Conservation (phyloP, 495 filamentous ascomycete genomes). For the Chaetomium tenue region DNA sequence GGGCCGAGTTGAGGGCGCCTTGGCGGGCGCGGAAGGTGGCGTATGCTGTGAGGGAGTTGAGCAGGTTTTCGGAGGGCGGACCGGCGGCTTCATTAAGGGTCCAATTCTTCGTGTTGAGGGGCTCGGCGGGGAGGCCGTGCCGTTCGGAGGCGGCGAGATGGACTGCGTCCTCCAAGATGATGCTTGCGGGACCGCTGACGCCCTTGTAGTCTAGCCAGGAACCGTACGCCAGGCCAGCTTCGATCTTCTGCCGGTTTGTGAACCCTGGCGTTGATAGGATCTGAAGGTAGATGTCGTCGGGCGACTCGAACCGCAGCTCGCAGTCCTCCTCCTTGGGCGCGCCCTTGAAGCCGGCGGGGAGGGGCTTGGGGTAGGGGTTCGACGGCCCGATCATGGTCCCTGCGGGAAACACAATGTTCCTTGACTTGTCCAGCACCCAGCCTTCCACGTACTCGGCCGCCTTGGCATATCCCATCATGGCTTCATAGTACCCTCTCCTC, state of each 20-base stretch:
- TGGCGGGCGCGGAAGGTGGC: constrained; percentile 71
- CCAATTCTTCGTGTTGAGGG: constrained; percentile 61
- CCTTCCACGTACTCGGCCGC: constrained; percentile 78
- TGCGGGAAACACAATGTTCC: constrained; percentile 62
- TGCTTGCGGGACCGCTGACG: constrained; percentile 37
- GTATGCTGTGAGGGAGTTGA: constrained; percentile 70
- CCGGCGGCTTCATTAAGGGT: constrained; percentile 55
- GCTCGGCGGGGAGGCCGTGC: constrained; percentile 34
- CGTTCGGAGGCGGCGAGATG: constrained; percentile 35
- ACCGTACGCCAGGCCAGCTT: constrained; percentile 76
- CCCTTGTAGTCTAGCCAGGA: constrained; percentile 80
- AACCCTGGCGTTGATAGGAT: constrained; percentile 77
- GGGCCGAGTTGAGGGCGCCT: constrained; percentile 59
- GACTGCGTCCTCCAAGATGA: constrained; percentile 33
- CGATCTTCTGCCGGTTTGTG: constrained; percentile 66
- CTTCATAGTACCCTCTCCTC: constrained; percentile 78
- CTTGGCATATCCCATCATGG: constrained; percentile 70
- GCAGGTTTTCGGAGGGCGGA: constrained; percentile 65
- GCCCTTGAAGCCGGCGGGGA: constrained; percentile 56
- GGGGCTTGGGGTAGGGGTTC: constrained; percentile 73
- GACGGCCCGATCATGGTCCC: constrained; percentile 75
- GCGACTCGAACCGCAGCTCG: constrained; percentile 57
- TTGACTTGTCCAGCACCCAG: constrained; percentile 65
- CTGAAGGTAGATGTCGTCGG: constrained; percentile 72
- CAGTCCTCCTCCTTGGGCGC: constrained; percentile 71